A percentile compares a stretch with the other conserved stretches of the same genome.
phyloP scores from a whole-genome alignment of 805 yeast species.

The Ogataea glucozyma region DNA sequence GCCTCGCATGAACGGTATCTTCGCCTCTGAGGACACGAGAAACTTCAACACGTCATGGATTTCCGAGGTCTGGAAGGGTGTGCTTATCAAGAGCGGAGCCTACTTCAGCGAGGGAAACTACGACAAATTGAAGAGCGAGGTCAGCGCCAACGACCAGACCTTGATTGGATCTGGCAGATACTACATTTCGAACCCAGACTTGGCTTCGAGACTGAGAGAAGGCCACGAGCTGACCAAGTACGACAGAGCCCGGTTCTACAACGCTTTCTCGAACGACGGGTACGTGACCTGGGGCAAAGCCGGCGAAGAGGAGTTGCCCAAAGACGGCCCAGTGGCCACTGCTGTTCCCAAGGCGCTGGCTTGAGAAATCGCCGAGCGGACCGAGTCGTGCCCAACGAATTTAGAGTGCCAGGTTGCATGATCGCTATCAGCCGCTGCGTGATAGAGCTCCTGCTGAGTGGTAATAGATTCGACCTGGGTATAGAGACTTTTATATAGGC shows the following conservation, averaged over 20 bases:
- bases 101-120: slow-evolving; percentile 32
- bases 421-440: too few species aligned
- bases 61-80: slow-evolving; percentile 38
- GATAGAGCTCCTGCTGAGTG: too few species aligned
- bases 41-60: slow-evolving; percentile 23
- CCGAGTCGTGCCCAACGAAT: too few species aligned
- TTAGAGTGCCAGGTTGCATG: too few species aligned
- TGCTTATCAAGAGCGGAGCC: slow-evolving; percentile 28
- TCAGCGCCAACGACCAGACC: slow-evolving; percentile 42
- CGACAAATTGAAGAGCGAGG: slow-evolving; percentile 22
- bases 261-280: slow-evolving; percentile 21
- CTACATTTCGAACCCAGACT: slow-evolving; percentile 49
- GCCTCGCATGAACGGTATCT: slow-evolving; percentile 27
- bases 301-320: slow-evolving; percentile 17
- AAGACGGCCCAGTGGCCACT: slow-evolving; percentile 13
- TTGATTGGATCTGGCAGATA: slow-evolving; percentile 43
- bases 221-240: slow-evolving; percentile 41
- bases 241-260: slow-evolving; percentile 43
- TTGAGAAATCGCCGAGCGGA: slow-evolving; percentile 5
- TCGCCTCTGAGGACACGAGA: slow-evolving; percentile 6
- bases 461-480: too few species aligned
- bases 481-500: too few species aligned
- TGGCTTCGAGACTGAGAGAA: slow-evolving; percentile 37
- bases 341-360: slow-evolving; percentile 18
- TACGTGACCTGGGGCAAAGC: slow-evolving; percentile 20